A percentile compares a stretch with the other conserved stretches of the same genome.
phyloP scores from a whole-genome alignment of 306 rosid species.

The Trifolium dubium region DNA sequence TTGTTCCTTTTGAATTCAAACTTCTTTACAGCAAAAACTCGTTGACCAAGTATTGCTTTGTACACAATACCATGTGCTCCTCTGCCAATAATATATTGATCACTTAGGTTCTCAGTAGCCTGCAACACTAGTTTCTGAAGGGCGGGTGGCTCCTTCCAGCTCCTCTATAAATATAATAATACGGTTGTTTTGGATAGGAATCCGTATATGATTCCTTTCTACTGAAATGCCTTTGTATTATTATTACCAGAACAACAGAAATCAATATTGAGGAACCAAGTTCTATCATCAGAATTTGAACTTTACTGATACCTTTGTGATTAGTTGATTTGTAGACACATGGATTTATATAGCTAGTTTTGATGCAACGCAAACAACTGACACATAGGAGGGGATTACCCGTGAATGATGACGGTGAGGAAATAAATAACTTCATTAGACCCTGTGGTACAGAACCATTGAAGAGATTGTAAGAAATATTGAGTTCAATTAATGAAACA shows the following conservation, averaged over 20 bases:
- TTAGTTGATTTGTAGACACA: conserved; percentile 51
- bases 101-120: conserved; percentile 67
- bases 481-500: conserved; percentile 46
- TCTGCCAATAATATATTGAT: conserved; percentile 62
- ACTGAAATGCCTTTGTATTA: not conserved
- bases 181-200: not conserved
- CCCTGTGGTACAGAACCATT: conserved; percentile 59
- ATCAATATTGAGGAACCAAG: conserved; percentile 57
- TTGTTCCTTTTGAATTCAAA: conserved; percentile 45
- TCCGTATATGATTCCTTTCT: not conserved
- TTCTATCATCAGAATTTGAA: conserved; percentile 56
- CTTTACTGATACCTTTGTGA: conserved; percentile 45
- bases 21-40: conserved; percentile 68
- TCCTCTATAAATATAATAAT: not conserved
- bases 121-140: conserved; percentile 55
- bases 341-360: conserved; percentile 41
- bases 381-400: conserved; percentile 69
- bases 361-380: conserved; percentile 45
- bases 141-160: conserved; percentile 41
- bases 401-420: conserved; percentile 50
- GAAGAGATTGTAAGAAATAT: conserved; percentile 69
- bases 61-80: conserved; percentile 90
- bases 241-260: conserved; percentile 40
- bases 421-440: conserved; percentile 51
- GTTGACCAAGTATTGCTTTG: conserved; percentile 55